These are phyloP conservation scores for Ustilago sp. DNA, from an alignment of 1,284 basidiomycete species.

Conservation along the genomic window DNA sequence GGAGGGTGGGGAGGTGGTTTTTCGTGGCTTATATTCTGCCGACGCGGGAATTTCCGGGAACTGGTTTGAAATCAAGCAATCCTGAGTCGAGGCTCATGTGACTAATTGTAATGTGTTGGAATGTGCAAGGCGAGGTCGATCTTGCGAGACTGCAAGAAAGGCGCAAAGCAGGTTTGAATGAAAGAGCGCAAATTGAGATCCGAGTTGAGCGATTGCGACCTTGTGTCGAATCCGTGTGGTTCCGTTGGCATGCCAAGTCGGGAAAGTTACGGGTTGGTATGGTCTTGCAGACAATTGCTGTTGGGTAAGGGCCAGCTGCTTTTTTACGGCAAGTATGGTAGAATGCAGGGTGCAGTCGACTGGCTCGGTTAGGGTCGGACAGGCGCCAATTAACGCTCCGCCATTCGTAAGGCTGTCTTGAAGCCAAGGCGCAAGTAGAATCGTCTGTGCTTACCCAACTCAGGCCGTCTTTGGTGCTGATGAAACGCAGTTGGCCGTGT, in stretches of 20 bases:
- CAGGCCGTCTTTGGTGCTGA: not conserved
- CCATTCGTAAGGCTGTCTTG: slow-evolving; percentile 3
- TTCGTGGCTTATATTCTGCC: no score
- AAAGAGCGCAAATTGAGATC: no score
- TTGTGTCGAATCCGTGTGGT: not conserved
- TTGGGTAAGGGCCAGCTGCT: not conserved
- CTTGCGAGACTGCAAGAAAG: no score
- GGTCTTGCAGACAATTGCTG: no score
- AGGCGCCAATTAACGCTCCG: slow-evolving; percentile 2
- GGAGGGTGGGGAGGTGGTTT: no score
- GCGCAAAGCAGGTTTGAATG: no score
- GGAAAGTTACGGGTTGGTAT: not conserved
- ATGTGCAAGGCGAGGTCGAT: no score
- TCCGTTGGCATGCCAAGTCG: not conserved
- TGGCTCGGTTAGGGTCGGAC: slow-evolving; percentile 6
- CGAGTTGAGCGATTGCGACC: no score
- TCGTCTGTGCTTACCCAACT: not conserved
- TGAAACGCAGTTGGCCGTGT: not conserved
- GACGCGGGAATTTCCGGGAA: no score
- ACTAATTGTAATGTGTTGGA: no score
- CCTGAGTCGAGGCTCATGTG: no score
- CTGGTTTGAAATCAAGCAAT: no score
- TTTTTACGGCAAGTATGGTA: not conserved
- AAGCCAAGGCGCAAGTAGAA: not conserved
- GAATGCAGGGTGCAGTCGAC: slow-evolving; percentile 5